Evolutionary conservation across 768 basidiomycete species (phyloP).

Genomic region (Cystofilobasidium ferigula): DNA sequence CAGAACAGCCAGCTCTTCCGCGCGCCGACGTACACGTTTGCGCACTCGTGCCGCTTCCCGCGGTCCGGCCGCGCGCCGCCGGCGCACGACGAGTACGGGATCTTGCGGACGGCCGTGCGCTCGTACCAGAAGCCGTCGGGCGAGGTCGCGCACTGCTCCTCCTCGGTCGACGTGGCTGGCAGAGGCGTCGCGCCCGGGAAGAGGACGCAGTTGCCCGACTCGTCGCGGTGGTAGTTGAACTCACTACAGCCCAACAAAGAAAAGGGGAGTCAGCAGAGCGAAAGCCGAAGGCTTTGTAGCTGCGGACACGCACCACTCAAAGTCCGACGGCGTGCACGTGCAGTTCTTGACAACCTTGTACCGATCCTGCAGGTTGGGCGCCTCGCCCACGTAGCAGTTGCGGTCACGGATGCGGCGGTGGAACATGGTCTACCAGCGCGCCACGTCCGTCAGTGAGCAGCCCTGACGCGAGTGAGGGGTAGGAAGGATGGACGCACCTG

Average conservation of each 20-base stretch:
- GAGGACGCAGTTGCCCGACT: constrained; percentile 62
- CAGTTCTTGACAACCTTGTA: constrained; percentile 50
- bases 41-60: constrained; percentile 64
- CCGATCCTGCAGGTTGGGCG: constrained; percentile 33
- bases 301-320: constrained; percentile 69
- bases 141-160: constrained; percentile 34
- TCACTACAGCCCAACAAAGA: constrained; percentile 49
- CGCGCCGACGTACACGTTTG: constrained; percentile 33
- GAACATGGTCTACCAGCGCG: constrained; percentile 58
- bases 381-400: constrained; percentile 72
- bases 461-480: not conserved
- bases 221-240: constrained; percentile 73
- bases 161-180: constrained; percentile 35
- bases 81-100: constrained; percentile 76
- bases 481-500: constrained; percentile 47
- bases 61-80: constrained; percentile 68
- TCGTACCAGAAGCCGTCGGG: constrained; percentile 68
- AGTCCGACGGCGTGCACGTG: constrained; percentile 60
- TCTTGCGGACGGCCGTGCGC: constrained; percentile 78
- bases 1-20: constrained; percentile 59
- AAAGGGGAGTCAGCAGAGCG: not conserved
- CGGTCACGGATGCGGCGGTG: constrained; percentile 69
- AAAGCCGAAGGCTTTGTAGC: not conserved
- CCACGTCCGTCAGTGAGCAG: not conserved
- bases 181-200: constrained; percentile 58